Evolutionary conservation across 345 rosid species (phyloP).

Genomic region (Camelina laxa): DNA sequence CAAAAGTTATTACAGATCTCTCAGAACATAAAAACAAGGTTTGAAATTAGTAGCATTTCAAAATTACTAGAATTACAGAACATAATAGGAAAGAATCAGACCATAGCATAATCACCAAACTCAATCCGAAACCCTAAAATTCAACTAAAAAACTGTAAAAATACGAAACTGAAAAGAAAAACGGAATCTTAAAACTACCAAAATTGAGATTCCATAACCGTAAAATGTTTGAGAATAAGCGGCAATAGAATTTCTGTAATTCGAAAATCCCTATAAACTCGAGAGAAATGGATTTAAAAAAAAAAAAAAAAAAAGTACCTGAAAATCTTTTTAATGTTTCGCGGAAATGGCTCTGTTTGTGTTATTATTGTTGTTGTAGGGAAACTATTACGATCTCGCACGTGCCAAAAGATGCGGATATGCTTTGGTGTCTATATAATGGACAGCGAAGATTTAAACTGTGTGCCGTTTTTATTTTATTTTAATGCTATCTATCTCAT

Average conservation of each 20-base stretch:
- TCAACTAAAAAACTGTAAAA: neutral
- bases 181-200: neutral
- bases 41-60: neutral
- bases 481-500: neutral
- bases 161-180: neutral
- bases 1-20: slow-evolving; percentile 14
- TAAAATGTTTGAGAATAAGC: slow-evolving; percentile 2
- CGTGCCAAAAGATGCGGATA: slow-evolving; percentile 46
- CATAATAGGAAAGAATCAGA: neutral
- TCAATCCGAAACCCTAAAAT: slow-evolving; percentile 8
- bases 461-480: slow-evolving; percentile 34
- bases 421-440: slow-evolving; percentile 10
- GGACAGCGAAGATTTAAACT: slow-evolving; percentile 22
- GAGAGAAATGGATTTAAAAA: neutral
- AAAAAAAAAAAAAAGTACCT: slow-evolving; percentile 1
- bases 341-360: neutral
- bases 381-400: slow-evolving; percentile 31
- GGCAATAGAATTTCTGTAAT: slow-evolving; percentile 19
- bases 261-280: neutral
- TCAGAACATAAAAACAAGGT: slow-evolving; percentile 10
- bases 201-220: slow-evolving; percentile 13
- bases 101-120: neutral
- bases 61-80: too few relatives aligned
- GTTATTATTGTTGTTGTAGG: neutral
- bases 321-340: neutral